Percentiles rank a stretch among this genome's conserved stretches.
These are phyloP conservation scores for Pseudognaphalium luteoalbum DNA, from an alignment of 129 eudicot species.

Conservation along the genomic window DNA sequence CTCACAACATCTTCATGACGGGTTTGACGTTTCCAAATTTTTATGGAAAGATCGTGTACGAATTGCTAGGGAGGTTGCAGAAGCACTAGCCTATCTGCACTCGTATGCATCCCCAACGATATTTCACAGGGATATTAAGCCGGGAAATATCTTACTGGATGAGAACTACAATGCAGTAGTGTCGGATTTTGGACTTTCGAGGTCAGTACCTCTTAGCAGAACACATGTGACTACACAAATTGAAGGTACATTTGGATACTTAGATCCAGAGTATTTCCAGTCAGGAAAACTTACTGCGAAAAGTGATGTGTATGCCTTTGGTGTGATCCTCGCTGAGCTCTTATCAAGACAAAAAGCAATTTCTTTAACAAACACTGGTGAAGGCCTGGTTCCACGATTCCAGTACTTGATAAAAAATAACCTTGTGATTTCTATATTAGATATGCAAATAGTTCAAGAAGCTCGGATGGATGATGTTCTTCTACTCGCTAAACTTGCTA, in stretches of 20 bases:
- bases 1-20: slow-evolving; percentile 35
- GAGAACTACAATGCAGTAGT: slow-evolving; percentile 34
- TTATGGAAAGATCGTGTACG: slow-evolving; percentile 40
- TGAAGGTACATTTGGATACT: slow-evolving; percentile 44
- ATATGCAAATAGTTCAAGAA: slow-evolving; percentile 23
- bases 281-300: slow-evolving; percentile 40
- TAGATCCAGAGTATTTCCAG: slow-evolving; percentile 42
- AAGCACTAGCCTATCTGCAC: slow-evolving; percentile 42
- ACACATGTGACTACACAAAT: slow-evolving; percentile 44
- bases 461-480: slow-evolving; percentile 25
- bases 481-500: slow-evolving; percentile 24
- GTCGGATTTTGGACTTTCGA: slow-evolving; percentile 46
- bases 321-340: slow-evolving; percentile 40
- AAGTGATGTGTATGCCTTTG: slow-evolving; percentile 50
- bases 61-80: slow-evolving; percentile 37
- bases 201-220: slow-evolving; percentile 24
- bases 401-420: slow-evolving; percentile 15
- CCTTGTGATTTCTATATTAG: slow-evolving; percentile 24
- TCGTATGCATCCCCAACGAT: slow-evolving; percentile 21
- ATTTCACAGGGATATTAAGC: no score
- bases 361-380: neutral
- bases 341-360: slow-evolving; percentile 24
- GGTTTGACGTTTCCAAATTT: slow-evolving; percentile 13
- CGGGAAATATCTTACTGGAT: slow-evolving; percentile 39
- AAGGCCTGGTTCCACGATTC: slow-evolving; percentile 27